Evolutionary conservation across 2,329 filamentous ascomycete species (phyloP).

Genomic region (Hyphodiscus sp.): DNA sequence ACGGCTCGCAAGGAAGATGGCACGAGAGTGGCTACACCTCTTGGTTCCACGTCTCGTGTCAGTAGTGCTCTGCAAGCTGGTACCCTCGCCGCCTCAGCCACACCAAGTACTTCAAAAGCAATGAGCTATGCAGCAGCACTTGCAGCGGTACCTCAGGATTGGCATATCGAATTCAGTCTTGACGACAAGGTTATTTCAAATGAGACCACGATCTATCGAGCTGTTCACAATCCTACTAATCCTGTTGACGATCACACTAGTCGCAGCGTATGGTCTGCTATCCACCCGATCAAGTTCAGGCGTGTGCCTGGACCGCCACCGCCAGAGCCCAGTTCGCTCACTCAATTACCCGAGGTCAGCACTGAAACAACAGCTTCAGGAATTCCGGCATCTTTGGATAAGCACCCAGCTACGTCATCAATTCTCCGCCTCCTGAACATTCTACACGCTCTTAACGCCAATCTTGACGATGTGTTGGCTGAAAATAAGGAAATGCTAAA

Average conservation of each 20-base stretch:
- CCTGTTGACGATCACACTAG: slow-evolving; percentile 58
- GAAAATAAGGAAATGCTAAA: slow-evolving; percentile 66
- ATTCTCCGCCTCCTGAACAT: slow-evolving; percentile 87
- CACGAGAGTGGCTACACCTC: slow-evolving; percentile 76
- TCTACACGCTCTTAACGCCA: slow-evolving; percentile 85
- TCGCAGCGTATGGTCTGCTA: slow-evolving; percentile 80
- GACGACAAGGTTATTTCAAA: slow-evolving; percentile 78
- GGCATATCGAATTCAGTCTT: slow-evolving; percentile 94
- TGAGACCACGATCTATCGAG: slow-evolving; percentile 93
- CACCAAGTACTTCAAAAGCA: slow-evolving; percentile 49
- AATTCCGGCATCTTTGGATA: slow-evolving; percentile 72
- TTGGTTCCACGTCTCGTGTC: slow-evolving; percentile 47
- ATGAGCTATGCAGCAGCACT: slow-evolving; percentile 82
- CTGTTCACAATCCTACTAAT: slow-evolving; percentile 60
- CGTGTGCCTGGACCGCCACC: slow-evolving; percentile 78
- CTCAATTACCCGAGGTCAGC: slow-evolving; percentile 41
- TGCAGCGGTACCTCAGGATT: slow-evolving; percentile 77
- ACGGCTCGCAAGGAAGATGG: slow-evolving; percentile 91
- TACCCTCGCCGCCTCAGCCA: slow-evolving; percentile 30
- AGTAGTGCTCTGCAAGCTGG: slow-evolving; percentile 33
- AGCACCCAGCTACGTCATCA: slow-evolving; percentile 76
- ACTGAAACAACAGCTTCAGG: slow-evolving; percentile 49
- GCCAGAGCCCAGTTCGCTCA: slow-evolving; percentile 60
- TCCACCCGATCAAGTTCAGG: slow-evolving; percentile 89
- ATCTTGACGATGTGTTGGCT: slow-evolving; percentile 82